These are phyloP conservation scores for Suillus subalutaceus DNA, from an alignment of 768 basidiomycete genomes.

Conservation along the genomic window DNA sequence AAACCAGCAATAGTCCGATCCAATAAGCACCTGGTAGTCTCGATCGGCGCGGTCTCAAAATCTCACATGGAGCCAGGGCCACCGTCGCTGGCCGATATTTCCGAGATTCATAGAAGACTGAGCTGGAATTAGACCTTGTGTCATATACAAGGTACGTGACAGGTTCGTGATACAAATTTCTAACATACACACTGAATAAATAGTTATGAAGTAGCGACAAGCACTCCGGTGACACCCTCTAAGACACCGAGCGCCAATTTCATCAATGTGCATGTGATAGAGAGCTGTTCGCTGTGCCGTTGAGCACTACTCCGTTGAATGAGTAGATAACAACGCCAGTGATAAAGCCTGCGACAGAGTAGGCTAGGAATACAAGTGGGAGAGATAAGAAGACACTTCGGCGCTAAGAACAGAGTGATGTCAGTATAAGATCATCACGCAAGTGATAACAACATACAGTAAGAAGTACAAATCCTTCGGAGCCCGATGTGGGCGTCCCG, in stretches of 20 bases:
- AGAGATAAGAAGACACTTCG: constrained; percentile 66
- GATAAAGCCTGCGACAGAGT: constrained; percentile 70
- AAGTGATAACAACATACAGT: constrained; percentile 38
- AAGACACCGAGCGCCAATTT: constrained; percentile 66
- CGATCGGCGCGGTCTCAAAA: too few species aligned
- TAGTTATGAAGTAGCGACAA: constrained; percentile 38
- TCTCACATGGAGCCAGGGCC: too few species aligned
- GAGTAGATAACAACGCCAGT: constrained; percentile 68
- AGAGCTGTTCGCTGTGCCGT: constrained; percentile 35
- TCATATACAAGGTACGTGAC: background rate
- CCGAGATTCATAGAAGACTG: background rate
- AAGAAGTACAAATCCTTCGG: constrained; percentile 61
- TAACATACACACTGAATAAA: background rate
- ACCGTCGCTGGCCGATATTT: background rate
- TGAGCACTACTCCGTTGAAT: constrained; percentile 51
- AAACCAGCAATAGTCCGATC: too few species aligned
- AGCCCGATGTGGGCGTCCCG: constrained; percentile 43
- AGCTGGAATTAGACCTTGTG: background rate
- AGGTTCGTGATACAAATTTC: background rate
- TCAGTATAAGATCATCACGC: background rate
- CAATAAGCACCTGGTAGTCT: too few species aligned
- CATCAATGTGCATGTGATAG: constrained; percentile 47
- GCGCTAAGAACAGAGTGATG: constrained; percentile 34
- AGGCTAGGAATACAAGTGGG: constrained; percentile 73
- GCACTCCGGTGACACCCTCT: constrained; percentile 64